These are phyloP conservation scores for Candida broadrunensis DNA, from an alignment of 805 yeast genomes.

Conservation along the genomic window DNA sequence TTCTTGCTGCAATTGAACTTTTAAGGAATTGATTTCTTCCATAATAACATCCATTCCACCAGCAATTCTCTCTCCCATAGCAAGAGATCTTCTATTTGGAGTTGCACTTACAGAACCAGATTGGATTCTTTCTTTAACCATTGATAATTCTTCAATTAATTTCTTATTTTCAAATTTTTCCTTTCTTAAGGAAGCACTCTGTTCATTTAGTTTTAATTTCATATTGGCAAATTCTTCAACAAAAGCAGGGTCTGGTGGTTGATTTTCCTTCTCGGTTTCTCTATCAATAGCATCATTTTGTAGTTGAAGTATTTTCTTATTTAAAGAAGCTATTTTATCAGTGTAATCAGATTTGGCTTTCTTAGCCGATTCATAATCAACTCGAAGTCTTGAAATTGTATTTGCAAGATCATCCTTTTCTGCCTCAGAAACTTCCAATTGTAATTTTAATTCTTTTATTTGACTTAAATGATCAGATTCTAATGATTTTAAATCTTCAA, in stretches of 20 bases:
- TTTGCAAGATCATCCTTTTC: conserved; percentile 11
- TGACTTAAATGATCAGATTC: conserved; percentile 14
- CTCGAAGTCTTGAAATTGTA: conserved; percentile 15
- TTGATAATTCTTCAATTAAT: conserved; percentile 53
- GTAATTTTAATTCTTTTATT: conserved; percentile 17
- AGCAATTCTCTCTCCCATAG: conserved; percentile 28
- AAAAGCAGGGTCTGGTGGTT: conserved; percentile 32
- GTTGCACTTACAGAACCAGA: conserved; percentile 39
- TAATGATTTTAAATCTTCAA: conserved; percentile 1
- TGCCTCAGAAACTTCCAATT: conserved; percentile 5
- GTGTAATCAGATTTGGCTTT: conserved; percentile 24
- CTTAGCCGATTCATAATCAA: conserved; percentile 17
- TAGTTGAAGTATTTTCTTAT: conserved; percentile 17
- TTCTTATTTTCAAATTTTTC: conserved; percentile 45
- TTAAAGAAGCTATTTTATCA: conserved; percentile 22
- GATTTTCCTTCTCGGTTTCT: conserved; percentile 35
- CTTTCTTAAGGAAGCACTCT: conserved; percentile 44
- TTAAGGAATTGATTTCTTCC: conserved; percentile 49
- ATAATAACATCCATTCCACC: conserved; percentile 11
- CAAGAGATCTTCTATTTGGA: conserved; percentile 28
- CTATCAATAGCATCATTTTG: conserved; percentile 11
- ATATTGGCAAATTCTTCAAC: conserved; percentile 46
- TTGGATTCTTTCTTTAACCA: conserved; percentile 63
- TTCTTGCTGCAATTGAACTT: conserved; percentile 49
- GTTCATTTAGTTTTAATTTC: conserved; percentile 52